These are phyloP conservation scores for Inonotus hispidus DNA, from an alignment of 1,284 basidiomycete genomes.

Conservation along the genomic window DNA sequence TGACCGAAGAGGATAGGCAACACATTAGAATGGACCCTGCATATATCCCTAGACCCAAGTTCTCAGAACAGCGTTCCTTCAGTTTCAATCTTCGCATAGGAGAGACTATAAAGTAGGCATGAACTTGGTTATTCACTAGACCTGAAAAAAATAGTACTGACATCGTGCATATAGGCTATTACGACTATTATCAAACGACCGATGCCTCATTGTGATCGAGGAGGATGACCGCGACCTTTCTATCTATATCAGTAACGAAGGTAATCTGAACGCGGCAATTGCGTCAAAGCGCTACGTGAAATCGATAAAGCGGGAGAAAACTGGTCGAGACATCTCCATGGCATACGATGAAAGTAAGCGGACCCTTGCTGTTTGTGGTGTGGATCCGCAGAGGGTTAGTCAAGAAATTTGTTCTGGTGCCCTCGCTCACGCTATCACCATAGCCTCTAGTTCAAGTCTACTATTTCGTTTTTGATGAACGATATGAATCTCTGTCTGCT, in stretches of 20 bases:
- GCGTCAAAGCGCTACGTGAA: slow-evolving; percentile 26
- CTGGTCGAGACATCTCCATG: slow-evolving; percentile 38
- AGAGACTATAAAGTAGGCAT: neutral
- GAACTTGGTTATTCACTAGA: neutral
- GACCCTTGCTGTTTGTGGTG: slow-evolving; percentile 38
- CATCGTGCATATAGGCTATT: slow-evolving; percentile 29
- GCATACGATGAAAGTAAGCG: slow-evolving; percentile 47
- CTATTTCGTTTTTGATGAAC: slow-evolving; percentile 42
- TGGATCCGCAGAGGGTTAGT: slow-evolving; percentile 31
- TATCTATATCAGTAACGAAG: slow-evolving; percentile 36
- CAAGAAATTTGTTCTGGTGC: neutral
- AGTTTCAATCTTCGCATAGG: slow-evolving; percentile 33
- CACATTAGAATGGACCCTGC: slow-evolving; percentile 33
- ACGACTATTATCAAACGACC: slow-evolving; percentile 33
- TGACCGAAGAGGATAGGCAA: slow-evolving; percentile 39
- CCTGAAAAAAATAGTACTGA: neutral
- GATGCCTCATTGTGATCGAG: slow-evolving; percentile 37
- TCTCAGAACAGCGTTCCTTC: slow-evolving; percentile 19
- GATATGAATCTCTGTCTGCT: slow-evolving; percentile 32
- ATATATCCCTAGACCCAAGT: slow-evolving; percentile 34
- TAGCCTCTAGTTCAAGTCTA: slow-evolving; percentile 34
- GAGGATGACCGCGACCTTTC: slow-evolving; percentile 30
- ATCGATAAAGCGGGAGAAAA: slow-evolving; percentile 36
- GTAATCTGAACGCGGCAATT: slow-evolving; percentile 31
- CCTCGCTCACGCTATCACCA: neutral